Percentiles rank a stretch among this genome's conserved stretches.
These are phyloP conservation scores for Boechera retrofracta DNA, from an alignment of 345 rosid genomes.

Conservation along the genomic window DNA sequence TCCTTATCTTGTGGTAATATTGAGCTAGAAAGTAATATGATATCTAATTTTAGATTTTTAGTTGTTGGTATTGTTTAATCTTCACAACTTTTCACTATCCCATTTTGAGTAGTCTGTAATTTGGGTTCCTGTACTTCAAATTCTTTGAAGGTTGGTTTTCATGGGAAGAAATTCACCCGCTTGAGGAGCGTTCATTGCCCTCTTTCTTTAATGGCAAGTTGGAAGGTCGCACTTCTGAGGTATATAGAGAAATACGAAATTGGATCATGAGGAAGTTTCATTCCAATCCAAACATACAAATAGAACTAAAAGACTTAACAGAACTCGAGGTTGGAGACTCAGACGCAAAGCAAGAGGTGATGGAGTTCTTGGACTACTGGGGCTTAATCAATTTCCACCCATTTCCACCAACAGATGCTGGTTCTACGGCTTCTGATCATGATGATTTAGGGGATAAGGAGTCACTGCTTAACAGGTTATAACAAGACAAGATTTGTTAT, in stretches of 20 bases:
- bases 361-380: slow-evolving; percentile 98
- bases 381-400: slow-evolving; percentile 98
- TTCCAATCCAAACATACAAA: slow-evolving; percentile 59
- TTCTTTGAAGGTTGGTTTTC: slow-evolving; percentile 88
- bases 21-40: slow-evolving; percentile 1
- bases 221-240: slow-evolving; percentile 62
- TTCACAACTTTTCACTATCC: neutral
- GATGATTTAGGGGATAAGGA: slow-evolving; percentile 51
- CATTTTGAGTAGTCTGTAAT: slow-evolving; percentile 5
- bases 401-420: slow-evolving; percentile 58
- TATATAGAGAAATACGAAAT: slow-evolving; percentile 82
- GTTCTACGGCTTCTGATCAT: slow-evolving; percentile 47
- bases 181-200: slow-evolving; percentile 82
- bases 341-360: slow-evolving; percentile 86
- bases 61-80: slow-evolving; percentile 14
- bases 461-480: slow-evolving; percentile 72
- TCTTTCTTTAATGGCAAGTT: slow-evolving; percentile 89
- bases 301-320: slow-evolving; percentile 72
- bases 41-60: neutral
- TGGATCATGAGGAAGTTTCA: slow-evolving; percentile 87
- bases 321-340: slow-evolving; percentile 81
- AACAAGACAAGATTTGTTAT: neutral
- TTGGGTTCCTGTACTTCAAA: slow-evolving; percentile 20
- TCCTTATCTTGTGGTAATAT: neutral
- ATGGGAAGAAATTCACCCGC: slow-evolving; percentile 78